A percentile compares a stretch with the other conserved stretches of the same genome.
These are phyloP conservation scores for Thielaviopsis ethacetica DNA, from an alignment of 2,329 filamentous ascomycete species.

Conservation along the genomic window DNA sequence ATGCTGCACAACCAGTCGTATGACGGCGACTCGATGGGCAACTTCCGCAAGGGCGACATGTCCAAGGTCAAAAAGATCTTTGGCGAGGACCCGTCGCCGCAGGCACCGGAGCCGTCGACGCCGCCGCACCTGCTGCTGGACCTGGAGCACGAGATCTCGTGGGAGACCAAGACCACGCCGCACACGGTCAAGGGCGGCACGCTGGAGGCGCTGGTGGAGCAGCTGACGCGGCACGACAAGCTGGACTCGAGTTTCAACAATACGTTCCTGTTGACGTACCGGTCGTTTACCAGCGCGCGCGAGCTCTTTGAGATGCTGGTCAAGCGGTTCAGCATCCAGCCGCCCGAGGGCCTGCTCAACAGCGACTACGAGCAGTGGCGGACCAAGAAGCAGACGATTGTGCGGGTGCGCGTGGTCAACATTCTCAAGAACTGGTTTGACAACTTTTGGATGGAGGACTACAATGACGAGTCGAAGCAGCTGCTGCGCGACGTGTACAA, in stretches of 20 bases:
- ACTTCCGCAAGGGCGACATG: conserved; percentile 41
- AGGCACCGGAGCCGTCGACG: conserved; percentile 50
- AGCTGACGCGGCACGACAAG: conserved; percentile 89
- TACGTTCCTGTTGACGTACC: conserved; percentile 91
- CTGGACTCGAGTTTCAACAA: conserved; percentile 92
- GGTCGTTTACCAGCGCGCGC: conserved; percentile 78
- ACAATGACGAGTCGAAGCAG: conserved; percentile 65
- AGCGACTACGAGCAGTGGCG: conserved; percentile 75
- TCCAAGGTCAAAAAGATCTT: conserved; percentile 52
- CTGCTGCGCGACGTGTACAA: conserved; percentile 77
- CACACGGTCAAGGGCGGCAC: conserved; percentile 78
- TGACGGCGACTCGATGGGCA: conserved; percentile 40
- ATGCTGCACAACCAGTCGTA: conserved; percentile 45
- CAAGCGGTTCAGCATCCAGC: conserved; percentile 81
- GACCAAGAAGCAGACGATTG: conserved; percentile 88
- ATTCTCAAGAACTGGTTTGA: conserved; percentile 98
- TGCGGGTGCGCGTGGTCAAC: conserved; percentile 90
- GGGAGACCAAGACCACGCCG: conserved; percentile 64
- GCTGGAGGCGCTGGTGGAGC: conserved; percentile 75
- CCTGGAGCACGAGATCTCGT: conserved; percentile 75
- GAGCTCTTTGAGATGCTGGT: conserved; percentile 90
- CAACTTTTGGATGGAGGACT: conserved; percentile 96
- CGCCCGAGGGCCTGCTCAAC: conserved; percentile 61
- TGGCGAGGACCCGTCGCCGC: conserved; percentile 44
- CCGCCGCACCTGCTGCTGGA: conserved; percentile 77